Evolutionary conservation across 116 monocot species (phyloP), one percentile per base, ranked within the genome.

Genomic region (Dioscorea cayenensis): DNA sequence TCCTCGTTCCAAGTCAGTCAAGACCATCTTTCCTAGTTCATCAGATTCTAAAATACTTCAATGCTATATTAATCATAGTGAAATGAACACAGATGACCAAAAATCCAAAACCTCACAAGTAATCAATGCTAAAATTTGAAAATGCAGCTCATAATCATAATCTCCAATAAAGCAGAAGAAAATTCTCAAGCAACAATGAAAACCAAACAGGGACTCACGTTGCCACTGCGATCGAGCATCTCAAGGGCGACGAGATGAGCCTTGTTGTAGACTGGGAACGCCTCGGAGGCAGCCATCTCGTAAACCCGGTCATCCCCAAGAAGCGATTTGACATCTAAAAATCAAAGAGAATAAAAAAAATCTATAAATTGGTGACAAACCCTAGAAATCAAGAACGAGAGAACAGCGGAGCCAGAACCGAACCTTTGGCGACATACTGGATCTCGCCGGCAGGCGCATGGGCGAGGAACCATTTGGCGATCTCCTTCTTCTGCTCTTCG

Each of bases 361-460:
- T 68, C 14, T 68, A 48, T 20, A 20, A 68, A 68, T 36, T 20
- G 2, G 14, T 4, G 5, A 37, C 35, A 18, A 20, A 66, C 49
- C 23, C 36, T 20, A 49, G 20, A 48, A n/a, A 36, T 12, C 35
- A 70, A 3, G 28, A n/a, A 51, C 25, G 7, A 35, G 65, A 63
- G 62, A 62, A 60, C 12, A 62, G 37, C 12, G 72, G 35, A 28
- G 32, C 52, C 65, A 36, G 21, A 8, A 19, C 61, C 17, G 28
- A 27, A 92, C 92, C 92, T 82, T 92, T 89, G 65, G 95, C 89
- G 65, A 92, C 82, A 77, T 95, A 92, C 67, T 87, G 85, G 84
- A 95, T 95, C 86, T 95, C 92, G 72, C 89, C 95, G 55, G 80
- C 76, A 48, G 95, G 92, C 28, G 95, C 87, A 70, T 87, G 87